phyloP scores from a whole-genome alignment of 2,329 filamentous ascomycete genomes.

The Curvularia spicifera region DNA sequence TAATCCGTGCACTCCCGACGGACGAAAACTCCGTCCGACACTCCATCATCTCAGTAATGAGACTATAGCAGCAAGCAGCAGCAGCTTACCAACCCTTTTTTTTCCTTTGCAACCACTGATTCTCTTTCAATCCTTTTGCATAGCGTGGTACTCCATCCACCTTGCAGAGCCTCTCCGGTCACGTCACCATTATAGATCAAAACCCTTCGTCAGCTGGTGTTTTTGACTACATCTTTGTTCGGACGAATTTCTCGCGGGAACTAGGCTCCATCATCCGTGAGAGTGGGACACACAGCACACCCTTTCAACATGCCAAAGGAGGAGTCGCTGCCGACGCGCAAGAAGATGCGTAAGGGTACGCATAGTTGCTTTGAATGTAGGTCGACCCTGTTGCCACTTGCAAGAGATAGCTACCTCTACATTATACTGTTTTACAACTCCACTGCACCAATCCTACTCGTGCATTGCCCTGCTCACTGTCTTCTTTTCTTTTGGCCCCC shows the following conservation, averaged over 20 bases:
- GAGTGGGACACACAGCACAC: conserved; percentile 13
- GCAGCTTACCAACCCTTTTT: conserved; percentile 12
- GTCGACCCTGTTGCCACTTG: conserved; percentile 26
- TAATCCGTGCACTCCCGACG: conserved; percentile 18
- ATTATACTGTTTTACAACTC: conserved; percentile 5
- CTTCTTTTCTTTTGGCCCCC: not conserved
- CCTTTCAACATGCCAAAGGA: conserved; percentile 47
- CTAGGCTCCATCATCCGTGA: conserved; percentile 8
- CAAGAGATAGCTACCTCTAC: conserved; percentile 10
- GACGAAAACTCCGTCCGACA: conserved; percentile 23
- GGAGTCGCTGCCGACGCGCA: conserved; percentile 42
- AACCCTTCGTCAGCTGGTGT: conserved; percentile 7
- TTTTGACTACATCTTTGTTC: conserved; percentile 17
- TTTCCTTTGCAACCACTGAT: not conserved
- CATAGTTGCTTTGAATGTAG: conserved; percentile 55
- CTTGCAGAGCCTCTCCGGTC: not conserved
- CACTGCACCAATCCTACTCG: conserved; percentile 8
- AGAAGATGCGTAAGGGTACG: conserved; percentile 55
- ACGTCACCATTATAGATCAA: conserved; percentile 14
- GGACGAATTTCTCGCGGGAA: conserved; percentile 31
- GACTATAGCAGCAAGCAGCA: conserved; percentile 9
- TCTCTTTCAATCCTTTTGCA: conserved; percentile 1
- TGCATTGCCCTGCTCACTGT: conserved; percentile 10
- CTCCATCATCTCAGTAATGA: conserved; percentile 10
- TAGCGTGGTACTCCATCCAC: not conserved